Evolutionary conservation across 2,329 filamentous ascomycete species (phyloP).

Genomic region (Xylaria polymorpha): DNA sequence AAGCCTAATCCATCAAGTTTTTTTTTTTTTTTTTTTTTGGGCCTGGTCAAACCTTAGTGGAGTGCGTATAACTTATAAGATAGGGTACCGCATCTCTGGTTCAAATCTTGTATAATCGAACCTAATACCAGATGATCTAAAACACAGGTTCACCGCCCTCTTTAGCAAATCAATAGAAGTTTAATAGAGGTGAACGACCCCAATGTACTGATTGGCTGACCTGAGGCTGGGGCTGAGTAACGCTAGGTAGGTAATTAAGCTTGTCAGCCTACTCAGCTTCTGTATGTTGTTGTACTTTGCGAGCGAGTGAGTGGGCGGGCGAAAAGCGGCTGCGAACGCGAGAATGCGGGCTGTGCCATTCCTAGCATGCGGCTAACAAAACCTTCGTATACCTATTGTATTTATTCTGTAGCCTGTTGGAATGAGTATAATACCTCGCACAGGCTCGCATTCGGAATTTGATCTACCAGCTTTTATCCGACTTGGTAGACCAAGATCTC

Average conservation of each 20-base stretch:
- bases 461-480: background rate
- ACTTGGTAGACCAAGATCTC: background rate
- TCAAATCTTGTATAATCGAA: background rate
- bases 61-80: too few species aligned
- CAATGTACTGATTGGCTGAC: background rate
- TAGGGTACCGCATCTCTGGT: background rate
- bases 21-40: too few species aligned
- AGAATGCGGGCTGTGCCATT: constrained; percentile 27
- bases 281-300: background rate
- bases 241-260: constrained; percentile 7
- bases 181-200: background rate
- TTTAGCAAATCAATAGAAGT: background rate
- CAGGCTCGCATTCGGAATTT: constrained; percentile 7
- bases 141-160: background rate
- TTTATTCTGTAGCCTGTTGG: constrained; percentile 6
- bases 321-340: constrained; percentile 12
- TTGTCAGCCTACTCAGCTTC: constrained; percentile 30
- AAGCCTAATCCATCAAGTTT: too few species aligned
- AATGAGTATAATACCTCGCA: background rate
- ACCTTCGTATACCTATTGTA: background rate
- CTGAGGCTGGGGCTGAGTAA: constrained; percentile 18
- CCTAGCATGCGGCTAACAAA: constrained; percentile 11
- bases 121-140: background rate
- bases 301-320: background rate
- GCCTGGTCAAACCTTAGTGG: too few species aligned